These are phyloP conservation scores for Aspergillus cristatus DNA, from an alignment of 495 filamentous ascomycete genomes.

Conservation along the genomic window DNA sequence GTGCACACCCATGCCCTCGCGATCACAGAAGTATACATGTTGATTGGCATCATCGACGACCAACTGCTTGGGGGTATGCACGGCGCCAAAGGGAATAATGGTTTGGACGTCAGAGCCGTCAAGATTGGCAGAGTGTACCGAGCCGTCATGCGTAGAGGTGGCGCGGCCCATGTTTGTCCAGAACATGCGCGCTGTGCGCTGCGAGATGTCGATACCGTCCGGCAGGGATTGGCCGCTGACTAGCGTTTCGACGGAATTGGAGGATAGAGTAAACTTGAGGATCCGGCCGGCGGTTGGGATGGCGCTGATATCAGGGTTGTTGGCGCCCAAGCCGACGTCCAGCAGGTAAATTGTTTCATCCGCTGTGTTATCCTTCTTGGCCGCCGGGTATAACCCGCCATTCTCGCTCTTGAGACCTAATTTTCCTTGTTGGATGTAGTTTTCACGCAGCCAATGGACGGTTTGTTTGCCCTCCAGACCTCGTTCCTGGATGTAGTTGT, in stretches of 20 bases:
- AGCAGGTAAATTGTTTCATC: slow-evolving; percentile 15
- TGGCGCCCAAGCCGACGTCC: slow-evolving; percentile 21
- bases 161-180: slow-evolving; percentile 46
- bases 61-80: slow-evolving; percentile 49
- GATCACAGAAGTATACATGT: slow-evolving; percentile 45
- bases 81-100: slow-evolving; percentile 24
- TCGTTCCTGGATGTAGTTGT: slow-evolving; percentile 31
- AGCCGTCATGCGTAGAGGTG: slow-evolving; percentile 30
- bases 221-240: slow-evolving; percentile 28
- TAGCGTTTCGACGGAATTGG: slow-evolving; percentile 16
- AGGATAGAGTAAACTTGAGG: slow-evolving; percentile 12
- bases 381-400: slow-evolving; percentile 24
- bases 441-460: slow-evolving; percentile 22
- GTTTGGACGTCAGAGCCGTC: slow-evolving; percentile 33
- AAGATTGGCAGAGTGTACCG: slow-evolving; percentile 32
- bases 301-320: slow-evolving; percentile 10
- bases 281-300: slow-evolving; percentile 16
- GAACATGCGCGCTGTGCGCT: slow-evolving; percentile 28
- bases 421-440: slow-evolving; percentile 24
- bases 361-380: slow-evolving; percentile 2
- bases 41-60: slow-evolving; percentile 17
- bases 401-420: slow-evolving; percentile 22
- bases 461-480: slow-evolving; percentile 13
- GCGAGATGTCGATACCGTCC: slow-evolving; percentile 38
- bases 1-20: slow-evolving; percentile 42